A percentile compares a stretch with the other conserved stretches of the same genome.
Conservation (phyloP, 164 flowering plant genomes). For the Dillenia suffruticosa region DNA sequence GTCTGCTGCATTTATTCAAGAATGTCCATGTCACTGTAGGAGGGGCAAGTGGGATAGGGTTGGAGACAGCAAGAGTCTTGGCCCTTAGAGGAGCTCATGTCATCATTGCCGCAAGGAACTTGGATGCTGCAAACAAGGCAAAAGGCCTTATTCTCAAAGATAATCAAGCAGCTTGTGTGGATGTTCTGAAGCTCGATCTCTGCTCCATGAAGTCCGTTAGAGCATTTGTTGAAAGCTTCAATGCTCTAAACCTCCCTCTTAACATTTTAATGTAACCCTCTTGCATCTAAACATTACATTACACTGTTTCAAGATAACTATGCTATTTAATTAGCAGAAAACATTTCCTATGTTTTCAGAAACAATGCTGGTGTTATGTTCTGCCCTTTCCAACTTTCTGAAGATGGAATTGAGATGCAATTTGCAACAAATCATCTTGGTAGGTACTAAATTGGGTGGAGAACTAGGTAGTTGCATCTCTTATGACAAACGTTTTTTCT, state of each 20-base stretch:
- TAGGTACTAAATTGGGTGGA: conserved; percentile 12
- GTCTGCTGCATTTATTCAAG: too few relatives aligned
- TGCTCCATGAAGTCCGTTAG: conserved; percentile 64
- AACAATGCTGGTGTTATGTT: conserved; percentile 97
- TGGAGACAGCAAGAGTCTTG: conserved; percentile 86
- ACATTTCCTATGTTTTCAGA: conserved; percentile 31
- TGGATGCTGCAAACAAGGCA: conserved; percentile 72
- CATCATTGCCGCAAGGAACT: conserved; percentile 77
- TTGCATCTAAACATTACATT: not conserved
- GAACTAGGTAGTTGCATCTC: not conserved
- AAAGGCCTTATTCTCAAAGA: conserved; percentile 53
- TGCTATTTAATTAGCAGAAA: not conserved
- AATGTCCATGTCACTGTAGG: conserved; percentile 35
- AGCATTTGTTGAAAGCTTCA: conserved; percentile 53
- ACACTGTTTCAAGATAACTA: conserved; percentile 2
- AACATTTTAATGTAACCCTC: conserved; percentile 71
- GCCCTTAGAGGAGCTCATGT: conserved; percentile 79
- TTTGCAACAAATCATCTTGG: conserved; percentile 96
- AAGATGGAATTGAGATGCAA: conserved; percentile 85
- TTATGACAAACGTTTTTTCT: not conserved
- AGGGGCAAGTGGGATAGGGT: conserved; percentile 93
- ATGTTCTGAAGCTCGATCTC: conserved; percentile 73
- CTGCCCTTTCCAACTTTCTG: conserved; percentile 81
- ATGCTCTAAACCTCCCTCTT: conserved; percentile 72
- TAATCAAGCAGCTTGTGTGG: conserved; percentile 43